Evolutionary conservation across 257 asterid species (phyloP).

Genomic region (Primulina tabacum): DNA sequence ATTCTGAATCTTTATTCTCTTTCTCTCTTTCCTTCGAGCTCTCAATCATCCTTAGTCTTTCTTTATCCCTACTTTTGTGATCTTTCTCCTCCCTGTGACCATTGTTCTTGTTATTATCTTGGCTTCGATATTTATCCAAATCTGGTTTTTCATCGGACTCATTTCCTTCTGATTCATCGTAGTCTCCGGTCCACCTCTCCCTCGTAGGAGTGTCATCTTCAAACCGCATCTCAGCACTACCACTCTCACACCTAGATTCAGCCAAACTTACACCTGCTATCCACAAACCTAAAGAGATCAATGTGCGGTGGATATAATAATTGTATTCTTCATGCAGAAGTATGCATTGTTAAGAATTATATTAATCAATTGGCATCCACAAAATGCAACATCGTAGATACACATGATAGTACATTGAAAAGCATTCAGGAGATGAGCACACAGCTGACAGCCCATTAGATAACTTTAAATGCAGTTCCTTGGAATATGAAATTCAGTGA

Average conservation of each 20-base stretch:
- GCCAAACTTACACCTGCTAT: conserved; percentile 41
- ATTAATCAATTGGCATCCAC: neutral
- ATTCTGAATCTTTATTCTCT: conserved; percentile 43
- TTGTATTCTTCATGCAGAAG: neutral
- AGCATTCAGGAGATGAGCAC: neutral
- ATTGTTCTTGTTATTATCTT: conserved; percentile 60
- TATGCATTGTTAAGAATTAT: neutral
- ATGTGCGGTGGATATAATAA: conserved; percentile 9
- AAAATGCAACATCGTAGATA: neutral
- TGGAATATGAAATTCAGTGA: neutral
- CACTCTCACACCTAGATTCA: conserved; percentile 38
- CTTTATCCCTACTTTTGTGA: conserved; percentile 63
- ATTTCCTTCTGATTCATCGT: conserved; percentile 48
- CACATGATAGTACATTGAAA: neutral
- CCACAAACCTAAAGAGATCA: conserved; percentile 4
- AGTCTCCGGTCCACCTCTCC: conserved; percentile 58
- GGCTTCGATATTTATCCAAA: conserved; percentile 51
- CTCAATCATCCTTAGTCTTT: conserved; percentile 40
- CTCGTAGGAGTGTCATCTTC: conserved; percentile 43
- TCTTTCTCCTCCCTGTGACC: conserved; percentile 67
- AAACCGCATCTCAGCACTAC: conserved; percentile 50
- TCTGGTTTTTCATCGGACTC: conserved; percentile 47
- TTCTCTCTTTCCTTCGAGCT: conserved; percentile 49
- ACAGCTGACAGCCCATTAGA: neutral
- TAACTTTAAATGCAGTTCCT: neutral